Evolutionary conservation across 2,329 filamentous ascomycete species (phyloP), one percentile per base, ranked within the genome.

Genomic region (Rachicladosporium sp.): DNA sequence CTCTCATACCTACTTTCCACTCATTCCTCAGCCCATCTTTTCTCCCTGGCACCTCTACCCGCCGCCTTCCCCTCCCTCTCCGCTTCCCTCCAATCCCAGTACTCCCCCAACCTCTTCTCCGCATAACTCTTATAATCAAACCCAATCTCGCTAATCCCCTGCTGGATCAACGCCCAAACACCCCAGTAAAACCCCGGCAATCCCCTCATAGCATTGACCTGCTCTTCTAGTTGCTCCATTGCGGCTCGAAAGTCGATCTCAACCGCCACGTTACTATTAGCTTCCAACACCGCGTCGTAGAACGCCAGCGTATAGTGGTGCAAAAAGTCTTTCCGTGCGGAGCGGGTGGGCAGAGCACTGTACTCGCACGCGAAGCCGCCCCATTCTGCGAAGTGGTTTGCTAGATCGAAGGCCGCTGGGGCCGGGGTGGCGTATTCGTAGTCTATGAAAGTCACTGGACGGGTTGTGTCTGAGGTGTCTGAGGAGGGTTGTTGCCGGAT

Each of bases 351-450:
- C 41, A 96, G 72, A 50, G 81, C 80, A 53, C 66, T 76, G 65
- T 83, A 88, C 62, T 96, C 87, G 68, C 91, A 98, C 53, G 93
- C 86, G 56, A 95, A 95, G 42, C 91, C 91, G 44, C 82, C 88
- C 89, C 91, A 98, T 65, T 98, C 91, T 35, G 91, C 87, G 58
- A 98, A 94, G 68, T 98, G 91, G 65, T 98, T 98, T 37, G 89
- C 82, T 51, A 98, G 79, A 60, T 98, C 91, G 63, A 98, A 98
- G 2, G 89, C 88, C 3, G 88, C 87, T 1, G 89, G 89, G 1
- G 88, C 89, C 2, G 91, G 88, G 4, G 86, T 91, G 10, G 88
- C 87, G 62, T 98, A 98, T 62, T 98, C 91, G 67, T 96, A 98
- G 65, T 98, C 91, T 60, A 98, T 98, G 64, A 98, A 96, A 56